Conservation (phyloP, 2,329 filamentous ascomycete genomes). For the Apiospora saccharicola region DNA sequence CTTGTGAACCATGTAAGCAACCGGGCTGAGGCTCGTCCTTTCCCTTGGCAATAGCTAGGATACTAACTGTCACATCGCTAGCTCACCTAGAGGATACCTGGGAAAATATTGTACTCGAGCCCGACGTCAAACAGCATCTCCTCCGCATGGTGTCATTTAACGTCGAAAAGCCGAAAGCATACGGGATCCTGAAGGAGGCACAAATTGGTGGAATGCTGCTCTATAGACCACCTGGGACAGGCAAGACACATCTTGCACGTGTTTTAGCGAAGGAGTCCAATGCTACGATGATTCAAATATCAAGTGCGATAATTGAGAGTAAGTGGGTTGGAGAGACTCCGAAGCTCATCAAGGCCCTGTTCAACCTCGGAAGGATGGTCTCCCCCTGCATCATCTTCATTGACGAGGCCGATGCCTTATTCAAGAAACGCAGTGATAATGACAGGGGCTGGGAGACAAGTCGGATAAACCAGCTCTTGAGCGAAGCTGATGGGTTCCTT, state of each 20-base stretch:
- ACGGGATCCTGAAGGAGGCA: slow-evolving; percentile 17
- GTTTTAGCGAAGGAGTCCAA: slow-evolving; percentile 79
- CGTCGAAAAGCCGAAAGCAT: background rate
- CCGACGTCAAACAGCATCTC: background rate
- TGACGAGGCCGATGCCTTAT: too few relatives aligned
- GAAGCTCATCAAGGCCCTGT: slow-evolving; percentile 79
- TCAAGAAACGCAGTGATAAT: too few relatives aligned
- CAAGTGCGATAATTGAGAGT: slow-evolving; percentile 78
- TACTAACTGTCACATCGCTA: too few relatives aligned
- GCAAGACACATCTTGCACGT: slow-evolving; percentile 78
- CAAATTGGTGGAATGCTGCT: slow-evolving; percentile 66
- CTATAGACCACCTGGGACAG: slow-evolving; percentile 78
- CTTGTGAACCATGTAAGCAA: too few relatives aligned
- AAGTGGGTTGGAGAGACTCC: slow-evolving; percentile 80
- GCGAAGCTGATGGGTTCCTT: slow-evolving; percentile 73
- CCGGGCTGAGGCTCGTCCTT: too few relatives aligned
- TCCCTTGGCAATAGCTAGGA: too few relatives aligned
- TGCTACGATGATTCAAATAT: slow-evolving; percentile 86
- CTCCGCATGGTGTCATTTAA: background rate
- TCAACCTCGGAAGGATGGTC: slow-evolving; percentile 71
- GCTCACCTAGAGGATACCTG: too few relatives aligned
- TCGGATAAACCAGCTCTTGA: slow-evolving; percentile 77
- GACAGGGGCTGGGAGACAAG: too few relatives aligned
- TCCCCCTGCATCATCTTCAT: slow-evolving; percentile 81
- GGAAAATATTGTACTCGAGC: background rate